A percentile compares a stretch with the other conserved stretches of the same genome.
Conservation (phyloP, 192 early-diverging fungal species). For the Entophlyctis luteolus region DNA sequence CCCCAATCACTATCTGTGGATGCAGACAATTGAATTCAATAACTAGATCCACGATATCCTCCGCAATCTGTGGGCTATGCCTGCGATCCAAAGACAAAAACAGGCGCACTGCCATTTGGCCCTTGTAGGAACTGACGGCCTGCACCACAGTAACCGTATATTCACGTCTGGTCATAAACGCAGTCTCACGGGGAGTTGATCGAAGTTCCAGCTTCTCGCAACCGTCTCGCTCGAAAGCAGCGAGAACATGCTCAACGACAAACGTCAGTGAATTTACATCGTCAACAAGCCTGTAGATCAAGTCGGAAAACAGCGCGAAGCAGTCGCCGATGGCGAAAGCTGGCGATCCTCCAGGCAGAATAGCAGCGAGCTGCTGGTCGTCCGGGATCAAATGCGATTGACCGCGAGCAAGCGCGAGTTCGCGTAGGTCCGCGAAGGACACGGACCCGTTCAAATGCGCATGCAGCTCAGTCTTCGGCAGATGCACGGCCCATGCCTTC, state of each 20-base stretch:
- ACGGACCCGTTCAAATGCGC: constrained; percentile 19
- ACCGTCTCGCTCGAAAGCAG: constrained; percentile 4
- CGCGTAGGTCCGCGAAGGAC: background rate
- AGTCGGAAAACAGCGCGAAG: constrained; percentile 1
- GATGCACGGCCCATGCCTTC: background rate
- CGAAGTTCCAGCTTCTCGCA: constrained; percentile 7
- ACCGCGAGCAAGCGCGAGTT: background rate
- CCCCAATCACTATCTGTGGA: constrained; percentile 11
- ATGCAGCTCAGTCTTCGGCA: constrained; percentile 16
- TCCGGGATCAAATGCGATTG: background rate
- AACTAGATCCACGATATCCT: constrained; percentile 7
- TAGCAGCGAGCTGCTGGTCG: background rate
- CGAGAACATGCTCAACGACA: constrained; percentile 6
- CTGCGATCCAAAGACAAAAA: constrained; percentile 19
- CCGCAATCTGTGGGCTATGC: background rate
- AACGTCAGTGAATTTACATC: background rate
- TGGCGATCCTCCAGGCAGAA: background rate
- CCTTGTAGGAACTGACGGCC: background rate
- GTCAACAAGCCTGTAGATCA: background rate
- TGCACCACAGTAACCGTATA: background rate
- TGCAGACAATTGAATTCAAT: background rate
- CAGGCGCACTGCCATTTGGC: background rate
- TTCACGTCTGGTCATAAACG: background rate
- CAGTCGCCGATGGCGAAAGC: background rate
- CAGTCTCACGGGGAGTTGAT: constrained; percentile 2